Percentiles rank a stretch among this genome's conserved stretches.
phyloP scores from a whole-genome alignment of 164 flowering plant species.

The Berberis vulgaris region DNA sequence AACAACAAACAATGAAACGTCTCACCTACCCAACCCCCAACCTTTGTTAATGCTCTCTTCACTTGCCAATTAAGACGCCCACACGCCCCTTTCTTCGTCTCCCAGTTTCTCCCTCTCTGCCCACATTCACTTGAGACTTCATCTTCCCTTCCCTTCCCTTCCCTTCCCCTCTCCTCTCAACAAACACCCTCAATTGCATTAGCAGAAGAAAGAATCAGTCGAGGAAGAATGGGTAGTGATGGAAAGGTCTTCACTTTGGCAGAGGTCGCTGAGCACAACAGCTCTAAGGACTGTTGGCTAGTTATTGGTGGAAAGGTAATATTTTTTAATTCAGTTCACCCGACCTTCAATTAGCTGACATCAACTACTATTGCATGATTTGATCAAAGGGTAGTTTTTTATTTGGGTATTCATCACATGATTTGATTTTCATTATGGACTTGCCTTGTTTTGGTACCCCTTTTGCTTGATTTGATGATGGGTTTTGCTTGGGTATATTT shows the following conservation, averaged over 20 bases:
- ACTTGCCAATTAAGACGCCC: no score
- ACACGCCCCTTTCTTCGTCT: no score
- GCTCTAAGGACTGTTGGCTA: conserved; percentile 18
- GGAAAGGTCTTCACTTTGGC: conserved; percentile 17
- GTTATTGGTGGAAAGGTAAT: conserved; percentile 16
- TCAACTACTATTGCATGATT: not conserved
- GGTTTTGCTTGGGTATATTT: no score
- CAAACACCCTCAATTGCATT: not conserved
- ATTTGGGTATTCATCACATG: no score
- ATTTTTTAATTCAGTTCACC: not conserved
- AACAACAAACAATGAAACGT: no score
- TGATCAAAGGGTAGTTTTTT: no score
- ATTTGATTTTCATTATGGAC: no score
- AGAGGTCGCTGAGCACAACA: conserved; percentile 14
- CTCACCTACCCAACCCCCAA: no score
- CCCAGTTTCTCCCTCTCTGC: not conserved
- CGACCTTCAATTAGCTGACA: not conserved
- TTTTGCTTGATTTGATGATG: no score
- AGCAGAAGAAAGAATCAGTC: not conserved
- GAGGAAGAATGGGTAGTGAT: conserved; percentile 7
- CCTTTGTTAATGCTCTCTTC: no score
- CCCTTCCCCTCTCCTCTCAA: not conserved
- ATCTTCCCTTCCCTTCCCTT: not conserved
- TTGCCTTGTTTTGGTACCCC: no score
- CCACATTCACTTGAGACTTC: not conserved